These are phyloP conservation scores for Solanum bukasovii DNA, from an alignment of 257 asterid species.

Conservation along the genomic window DNA sequence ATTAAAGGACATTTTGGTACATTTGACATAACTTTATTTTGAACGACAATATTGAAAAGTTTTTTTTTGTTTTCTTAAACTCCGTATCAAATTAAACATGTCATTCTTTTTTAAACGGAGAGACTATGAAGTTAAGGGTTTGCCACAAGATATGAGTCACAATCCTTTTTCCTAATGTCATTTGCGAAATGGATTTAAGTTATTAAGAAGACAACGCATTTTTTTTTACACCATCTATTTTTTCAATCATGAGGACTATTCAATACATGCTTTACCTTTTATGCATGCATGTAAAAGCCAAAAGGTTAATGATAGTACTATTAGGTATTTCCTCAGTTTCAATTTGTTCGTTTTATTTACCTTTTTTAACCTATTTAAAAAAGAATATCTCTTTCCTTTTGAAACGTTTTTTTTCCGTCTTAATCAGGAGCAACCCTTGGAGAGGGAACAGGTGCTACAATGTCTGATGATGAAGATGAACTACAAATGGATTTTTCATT, in stretches of 20 bases:
- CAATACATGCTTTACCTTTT: background rate
- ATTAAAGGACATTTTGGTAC: background rate
- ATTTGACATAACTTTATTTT: background rate
- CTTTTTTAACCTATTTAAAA: background rate
- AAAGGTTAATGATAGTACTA: background rate
- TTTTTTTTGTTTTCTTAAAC: too few species aligned
- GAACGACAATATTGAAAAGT: background rate
- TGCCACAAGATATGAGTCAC: background rate
- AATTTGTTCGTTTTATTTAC: background rate
- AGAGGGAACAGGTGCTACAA: constrained; percentile 85
- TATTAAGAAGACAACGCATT: background rate
- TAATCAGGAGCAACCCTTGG: constrained; percentile 54
- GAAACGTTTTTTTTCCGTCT: background rate
- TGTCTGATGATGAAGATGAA: constrained; percentile 95
- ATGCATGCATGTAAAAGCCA: background rate
- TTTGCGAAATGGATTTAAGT: background rate
- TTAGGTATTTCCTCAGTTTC: background rate
- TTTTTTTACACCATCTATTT: background rate
- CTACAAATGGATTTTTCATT: constrained; percentile 61
- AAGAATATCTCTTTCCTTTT: background rate
- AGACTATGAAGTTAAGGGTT: background rate
- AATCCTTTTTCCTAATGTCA: background rate
- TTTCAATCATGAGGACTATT: background rate
- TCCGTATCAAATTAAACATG: too few species aligned
- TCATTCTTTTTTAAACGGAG: background rate